Percentiles rank a stretch among this genome's conserved stretches.
These are phyloP conservation scores for Fusarium austroafricanum DNA, from an alignment of 2,329 filamentous ascomycete species.

Conservation along the genomic window DNA sequence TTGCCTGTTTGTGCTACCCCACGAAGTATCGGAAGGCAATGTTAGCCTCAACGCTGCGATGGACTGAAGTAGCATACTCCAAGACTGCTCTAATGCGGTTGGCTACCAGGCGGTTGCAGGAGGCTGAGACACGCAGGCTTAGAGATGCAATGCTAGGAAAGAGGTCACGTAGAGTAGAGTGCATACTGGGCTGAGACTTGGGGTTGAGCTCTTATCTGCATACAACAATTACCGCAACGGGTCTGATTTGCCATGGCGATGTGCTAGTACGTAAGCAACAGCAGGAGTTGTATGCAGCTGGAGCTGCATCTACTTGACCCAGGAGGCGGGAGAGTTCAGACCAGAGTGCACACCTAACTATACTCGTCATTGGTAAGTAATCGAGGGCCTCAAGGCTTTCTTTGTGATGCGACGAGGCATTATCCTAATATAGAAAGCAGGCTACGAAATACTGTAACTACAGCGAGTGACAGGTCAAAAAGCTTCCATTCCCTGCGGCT, in stretches of 20 bases:
- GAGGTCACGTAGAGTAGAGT: background rate
- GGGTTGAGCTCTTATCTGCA: background rate
- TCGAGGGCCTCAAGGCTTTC: constrained; percentile 9
- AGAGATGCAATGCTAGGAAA: constrained; percentile 1
- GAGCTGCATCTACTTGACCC: no score
- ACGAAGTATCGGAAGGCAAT: no score
- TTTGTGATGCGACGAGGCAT: constrained; percentile 2
- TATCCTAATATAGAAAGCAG: no score
- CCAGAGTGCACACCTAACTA: no score
- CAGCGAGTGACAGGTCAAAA: background rate
- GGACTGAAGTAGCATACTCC: background rate
- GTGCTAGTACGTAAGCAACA: constrained; percentile 1
- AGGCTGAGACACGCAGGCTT: background rate
- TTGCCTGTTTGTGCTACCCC: no score
- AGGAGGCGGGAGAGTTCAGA: no score
- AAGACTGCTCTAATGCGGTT: background rate
- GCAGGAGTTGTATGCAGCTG: no score
- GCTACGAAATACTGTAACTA: background rate
- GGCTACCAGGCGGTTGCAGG: background rate
- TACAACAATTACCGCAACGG: background rate
- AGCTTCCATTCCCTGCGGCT: constrained; percentile 5
- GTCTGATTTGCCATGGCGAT: background rate
- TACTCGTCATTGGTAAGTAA: no score
- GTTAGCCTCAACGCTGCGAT: background rate
- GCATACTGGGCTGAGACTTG: background rate